A percentile compares a stretch with the other conserved stretches of the same genome.
These are phyloP conservation scores for Lasiodiplodia hormozganensis DNA, from an alignment of 2,329 filamentous ascomycete genomes.

Conservation along the genomic window DNA sequence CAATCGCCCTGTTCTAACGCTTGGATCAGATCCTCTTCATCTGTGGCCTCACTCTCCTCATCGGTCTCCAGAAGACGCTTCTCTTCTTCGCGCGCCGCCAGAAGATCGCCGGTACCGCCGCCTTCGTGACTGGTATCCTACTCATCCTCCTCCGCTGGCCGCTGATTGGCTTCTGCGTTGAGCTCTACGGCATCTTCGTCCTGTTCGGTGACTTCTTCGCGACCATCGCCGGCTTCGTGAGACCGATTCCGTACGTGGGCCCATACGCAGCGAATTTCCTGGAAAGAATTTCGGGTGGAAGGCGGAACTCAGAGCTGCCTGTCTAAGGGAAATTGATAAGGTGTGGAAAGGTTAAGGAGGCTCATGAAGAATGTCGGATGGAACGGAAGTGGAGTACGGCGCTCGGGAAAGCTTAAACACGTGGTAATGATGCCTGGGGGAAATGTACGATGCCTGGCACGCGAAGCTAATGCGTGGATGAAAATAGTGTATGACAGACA, in stretches of 20 bases:
- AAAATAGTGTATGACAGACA: constrained; percentile 6
- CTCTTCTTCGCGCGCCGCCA: constrained; percentile 94
- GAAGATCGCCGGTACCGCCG: constrained; percentile 89
- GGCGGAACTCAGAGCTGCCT: constrained; percentile 78
- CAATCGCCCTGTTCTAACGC: neutral
- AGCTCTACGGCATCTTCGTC: constrained; percentile 90
- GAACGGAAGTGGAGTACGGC: neutral
- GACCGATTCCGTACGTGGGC: constrained; percentile 83
- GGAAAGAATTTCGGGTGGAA: constrained; percentile 72
- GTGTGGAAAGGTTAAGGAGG: neutral
- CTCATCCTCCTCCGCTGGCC: constrained; percentile 92
- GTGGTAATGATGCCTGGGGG: neutral
- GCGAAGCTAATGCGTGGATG: constrained; percentile 5
- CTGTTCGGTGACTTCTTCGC: constrained; percentile 96
- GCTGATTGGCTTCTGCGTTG: constrained; percentile 86
- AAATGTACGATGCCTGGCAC: constrained; percentile 5
- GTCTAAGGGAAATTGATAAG: constrained; percentile 59
- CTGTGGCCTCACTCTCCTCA: constrained; percentile 93
- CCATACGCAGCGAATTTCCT: constrained; percentile 80
- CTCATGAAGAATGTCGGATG: neutral
- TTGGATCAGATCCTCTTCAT: constrained; percentile 86
- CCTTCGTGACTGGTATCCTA: constrained; percentile 81
- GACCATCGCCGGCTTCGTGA: constrained; percentile 87
- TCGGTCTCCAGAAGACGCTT: constrained; percentile 88
- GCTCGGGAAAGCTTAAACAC: neutral